Conservation (phyloP, 257 asterid genomes). For the Nicotiana attenuata region DNA sequence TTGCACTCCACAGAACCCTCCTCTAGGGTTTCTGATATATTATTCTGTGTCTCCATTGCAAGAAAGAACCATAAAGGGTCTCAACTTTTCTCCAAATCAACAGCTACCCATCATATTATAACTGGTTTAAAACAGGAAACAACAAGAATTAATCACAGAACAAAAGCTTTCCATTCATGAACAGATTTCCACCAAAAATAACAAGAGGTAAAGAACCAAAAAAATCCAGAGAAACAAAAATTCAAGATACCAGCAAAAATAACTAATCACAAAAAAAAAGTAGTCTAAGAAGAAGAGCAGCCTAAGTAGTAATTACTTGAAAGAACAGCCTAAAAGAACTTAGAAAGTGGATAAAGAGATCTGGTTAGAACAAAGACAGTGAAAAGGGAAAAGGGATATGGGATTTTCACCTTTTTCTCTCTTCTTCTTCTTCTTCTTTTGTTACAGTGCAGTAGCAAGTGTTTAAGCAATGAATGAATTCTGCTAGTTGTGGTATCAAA, state of each 20-base stretch:
- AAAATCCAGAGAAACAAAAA: neutral
- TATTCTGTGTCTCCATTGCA: conserved; percentile 36
- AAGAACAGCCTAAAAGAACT: neutral
- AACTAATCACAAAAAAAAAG: neutral
- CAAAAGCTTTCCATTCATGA: neutral
- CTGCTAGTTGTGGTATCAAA: too few relatives aligned
- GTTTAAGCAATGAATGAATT: neutral
- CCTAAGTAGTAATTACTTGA: neutral
- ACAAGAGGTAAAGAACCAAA: neutral
- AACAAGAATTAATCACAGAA: neutral
- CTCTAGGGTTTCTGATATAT: conserved; percentile 34
- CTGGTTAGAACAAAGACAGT: neutral
- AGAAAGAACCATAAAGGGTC: conserved; percentile 34
- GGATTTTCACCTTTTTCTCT: conserved; percentile 1
- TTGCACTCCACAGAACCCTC: conserved; percentile 24
- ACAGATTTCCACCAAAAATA: neutral
- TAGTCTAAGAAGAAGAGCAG: neutral
- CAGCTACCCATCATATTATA: conserved; percentile 25
- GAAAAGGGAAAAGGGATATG: neutral
- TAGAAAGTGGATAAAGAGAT: neutral
- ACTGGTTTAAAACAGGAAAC: conserved; percentile 28
- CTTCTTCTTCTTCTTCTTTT: neutral
- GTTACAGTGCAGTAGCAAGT: neutral
- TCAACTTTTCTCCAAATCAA: conserved; percentile 31
- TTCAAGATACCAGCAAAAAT: neutral